Base-by-base conservation (phyloP, 768 basidiomycete genomes). In the Russula brevipes region DNA sequence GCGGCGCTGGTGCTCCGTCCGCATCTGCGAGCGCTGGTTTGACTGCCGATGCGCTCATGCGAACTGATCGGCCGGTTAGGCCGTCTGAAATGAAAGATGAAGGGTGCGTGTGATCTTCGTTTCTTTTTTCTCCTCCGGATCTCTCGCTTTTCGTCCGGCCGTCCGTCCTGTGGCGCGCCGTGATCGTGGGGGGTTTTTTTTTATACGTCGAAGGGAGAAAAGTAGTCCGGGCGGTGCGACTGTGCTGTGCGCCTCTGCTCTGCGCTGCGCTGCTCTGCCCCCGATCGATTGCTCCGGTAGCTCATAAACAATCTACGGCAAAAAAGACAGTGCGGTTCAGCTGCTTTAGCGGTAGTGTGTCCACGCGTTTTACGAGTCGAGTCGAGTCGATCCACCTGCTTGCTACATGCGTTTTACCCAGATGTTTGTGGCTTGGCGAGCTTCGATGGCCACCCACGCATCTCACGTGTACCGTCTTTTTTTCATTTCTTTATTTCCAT, bases 71-170 rank as follows among this genome's bases (percentile, higher is more conserved):
- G 50, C 85, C 83, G 39, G 77, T 94, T 16, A 82, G 91, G 39
- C 90, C 90, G 17, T 88, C 88, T 11, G 94, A 97, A 75, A 94
- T 93, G 91, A 93, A 94, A 75, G 95, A 97, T 69, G 94, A 96
- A 89, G 94, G 94, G 95, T 98, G 84, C 92, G 94, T 83, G 58
- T 41, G 45, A 24, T 63, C 54, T 59, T 45, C 57, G 54, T 14
- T 35, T 54, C 1, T 24, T 24, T 24, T 24, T 24, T 24, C 24
- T 24, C 24, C 24, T 24, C 24, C 24, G 24, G 24, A 24, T 24
- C 24, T 24, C 24, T 24, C 24, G 24, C 24, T 24, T 24, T 24
- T 24, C 24, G 24, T 24, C 24, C 24, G 24, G 24, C 24, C 24
- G 24, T 24, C 24, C 24, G 24, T 1, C 24, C 24, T 24, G 24